phyloP scores from a whole-genome alignment of 2,329 filamentous ascomycete species.

The Phialophora expanda region DNA sequence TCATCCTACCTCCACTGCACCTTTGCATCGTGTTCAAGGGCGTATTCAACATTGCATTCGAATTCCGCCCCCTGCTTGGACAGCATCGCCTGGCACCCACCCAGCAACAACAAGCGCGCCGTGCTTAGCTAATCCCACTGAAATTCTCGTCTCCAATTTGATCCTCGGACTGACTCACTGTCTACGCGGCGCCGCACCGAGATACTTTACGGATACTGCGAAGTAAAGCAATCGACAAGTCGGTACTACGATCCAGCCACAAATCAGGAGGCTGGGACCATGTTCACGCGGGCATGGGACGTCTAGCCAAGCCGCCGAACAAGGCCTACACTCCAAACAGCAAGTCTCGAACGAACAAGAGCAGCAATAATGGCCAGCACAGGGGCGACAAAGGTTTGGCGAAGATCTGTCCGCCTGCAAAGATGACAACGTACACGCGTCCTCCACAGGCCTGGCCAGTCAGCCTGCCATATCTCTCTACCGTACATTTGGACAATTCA shows the following conservation, averaged over 20 bases:
- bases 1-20: too few relatives aligned
- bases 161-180: neutral
- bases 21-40: neutral
- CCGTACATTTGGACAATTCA: constrained; percentile 6
- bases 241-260: neutral
- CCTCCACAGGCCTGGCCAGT: neutral
- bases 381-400: neutral
- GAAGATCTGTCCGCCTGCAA: constrained; percentile 2
- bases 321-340: neutral
- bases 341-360: neutral
- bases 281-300: constrained; percentile 6
- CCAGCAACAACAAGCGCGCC: neutral
- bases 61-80: neutral
- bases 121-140: neutral
- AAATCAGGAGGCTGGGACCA: neutral
- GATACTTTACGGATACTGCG: neutral
- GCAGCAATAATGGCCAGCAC: neutral
- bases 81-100: neutral
- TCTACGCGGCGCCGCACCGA: neutral
- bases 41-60: neutral
- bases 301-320: neutral
- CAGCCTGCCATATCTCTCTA: constrained; percentile 4
- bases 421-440: constrained; percentile 8
- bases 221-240: neutral
- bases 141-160: neutral